These are phyloP conservation scores for Daedaleopsis sinensis DNA, from an alignment of 768 basidiomycete species.

Conservation along the genomic window DNA sequence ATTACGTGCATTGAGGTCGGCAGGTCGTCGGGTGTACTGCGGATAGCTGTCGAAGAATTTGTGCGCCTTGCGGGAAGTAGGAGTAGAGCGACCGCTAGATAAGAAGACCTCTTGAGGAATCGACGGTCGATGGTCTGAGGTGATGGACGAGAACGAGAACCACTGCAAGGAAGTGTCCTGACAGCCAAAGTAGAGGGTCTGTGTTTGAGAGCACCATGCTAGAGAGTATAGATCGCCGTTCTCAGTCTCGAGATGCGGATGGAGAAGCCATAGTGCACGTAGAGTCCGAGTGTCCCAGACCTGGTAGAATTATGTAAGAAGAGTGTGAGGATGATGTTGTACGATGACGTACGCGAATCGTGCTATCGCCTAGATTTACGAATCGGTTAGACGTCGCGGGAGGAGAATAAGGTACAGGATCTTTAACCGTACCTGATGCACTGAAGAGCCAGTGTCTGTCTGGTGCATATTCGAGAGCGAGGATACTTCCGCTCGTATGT, in stretches of 20 bases:
- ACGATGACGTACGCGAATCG: constrained; percentile 64
- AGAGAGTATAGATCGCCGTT: constrained; percentile 90
- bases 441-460: constrained; percentile 89
- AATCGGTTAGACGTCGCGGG: neutral
- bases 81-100: constrained; percentile 37
- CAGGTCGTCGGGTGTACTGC: constrained; percentile 64
- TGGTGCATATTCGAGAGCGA: constrained; percentile 75
- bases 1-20: constrained; percentile 71
- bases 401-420: neutral
- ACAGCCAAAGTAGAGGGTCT: constrained; percentile 84
- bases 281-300: constrained; percentile 82
- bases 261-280: constrained; percentile 67
- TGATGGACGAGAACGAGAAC: constrained; percentile 56
- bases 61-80: constrained; percentile 55
- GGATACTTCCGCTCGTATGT: constrained; percentile 85
- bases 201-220: constrained; percentile 68
- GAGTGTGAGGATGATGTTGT: neutral
- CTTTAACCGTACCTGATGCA: constrained; percentile 66
- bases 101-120: constrained; percentile 16
- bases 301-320: constrained; percentile 40
- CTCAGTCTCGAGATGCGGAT: constrained; percentile 77
- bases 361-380: constrained; percentile 73
- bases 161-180: constrained; percentile 94
- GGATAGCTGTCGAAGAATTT: constrained; percentile 94
- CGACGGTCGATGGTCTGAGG: constrained; percentile 6